Evolutionary conservation across 768 basidiomycete species (phyloP).

Genomic region (Pholiota molesta): DNA sequence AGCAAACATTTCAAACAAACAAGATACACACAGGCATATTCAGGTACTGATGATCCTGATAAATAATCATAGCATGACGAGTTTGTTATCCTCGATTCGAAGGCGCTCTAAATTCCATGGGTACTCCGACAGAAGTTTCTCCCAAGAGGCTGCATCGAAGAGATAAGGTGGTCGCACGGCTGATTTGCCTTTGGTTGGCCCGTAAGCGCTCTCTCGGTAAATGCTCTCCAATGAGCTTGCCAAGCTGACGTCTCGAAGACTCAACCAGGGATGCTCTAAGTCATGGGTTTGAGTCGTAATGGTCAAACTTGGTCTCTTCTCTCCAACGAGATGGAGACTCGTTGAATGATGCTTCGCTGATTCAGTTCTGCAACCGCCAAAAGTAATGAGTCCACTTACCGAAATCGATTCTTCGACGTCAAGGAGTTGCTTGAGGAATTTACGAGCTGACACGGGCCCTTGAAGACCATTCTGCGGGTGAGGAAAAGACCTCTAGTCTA

Average conservation of each 20-base stretch:
- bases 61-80: background rate
- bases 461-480: constrained; percentile 21
- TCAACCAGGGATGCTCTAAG: constrained; percentile 40
- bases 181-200: background rate
- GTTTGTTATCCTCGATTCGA: background rate
- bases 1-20: too few relatives aligned
- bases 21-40: too few relatives aligned
- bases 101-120: constrained; percentile 8
- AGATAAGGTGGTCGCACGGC: background rate
- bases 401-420: constrained; percentile 22
- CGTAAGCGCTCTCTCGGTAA: constrained; percentile 1
- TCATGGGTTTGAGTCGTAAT: constrained; percentile 28
- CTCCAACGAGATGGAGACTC: constrained; percentile 17
- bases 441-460: constrained; percentile 17
- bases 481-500: constrained; percentile 21
- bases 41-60: too few relatives aligned
- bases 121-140: constrained; percentile 5
- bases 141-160: background rate
- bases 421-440: constrained; percentile 21
- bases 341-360: constrained; percentile 27
- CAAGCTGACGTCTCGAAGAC: constrained; percentile 52
- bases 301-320: constrained; percentile 15
- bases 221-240: constrained; percentile 44
- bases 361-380: background rate
- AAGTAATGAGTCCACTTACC: constrained; percentile 10